Conservation (phyloP, 2,329 filamentous ascomycete species). For the Diaporthe ilicicola region DNA sequence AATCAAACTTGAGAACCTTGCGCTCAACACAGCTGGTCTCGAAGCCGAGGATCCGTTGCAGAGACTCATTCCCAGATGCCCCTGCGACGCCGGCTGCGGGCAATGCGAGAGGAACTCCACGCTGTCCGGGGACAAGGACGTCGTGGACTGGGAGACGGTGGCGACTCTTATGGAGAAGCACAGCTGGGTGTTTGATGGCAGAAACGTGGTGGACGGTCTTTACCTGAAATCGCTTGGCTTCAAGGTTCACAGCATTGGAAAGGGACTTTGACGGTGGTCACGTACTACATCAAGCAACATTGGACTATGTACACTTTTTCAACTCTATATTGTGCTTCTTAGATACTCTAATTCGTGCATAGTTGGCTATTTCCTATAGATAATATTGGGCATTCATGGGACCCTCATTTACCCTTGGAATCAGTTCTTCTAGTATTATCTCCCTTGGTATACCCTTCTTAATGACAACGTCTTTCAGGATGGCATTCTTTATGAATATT, state of each 20-base stretch:
- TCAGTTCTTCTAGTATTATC: too few relatives aligned
- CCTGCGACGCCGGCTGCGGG: slow-evolving; percentile 23
- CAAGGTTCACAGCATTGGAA: slow-evolving; percentile 34
- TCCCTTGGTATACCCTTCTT: too few relatives aligned
- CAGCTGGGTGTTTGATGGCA: slow-evolving; percentile 34
- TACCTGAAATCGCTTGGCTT: slow-evolving; percentile 33
- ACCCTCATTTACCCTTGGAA: too few relatives aligned
- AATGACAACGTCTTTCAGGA: too few relatives aligned
- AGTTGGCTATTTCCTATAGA: background rate
- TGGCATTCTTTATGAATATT: too few relatives aligned
- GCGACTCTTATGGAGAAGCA: slow-evolving; percentile 32
- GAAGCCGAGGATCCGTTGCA: slow-evolving; percentile 37
- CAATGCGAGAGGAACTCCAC: slow-evolving; percentile 26
- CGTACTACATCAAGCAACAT: too few relatives aligned
- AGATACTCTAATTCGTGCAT: background rate
- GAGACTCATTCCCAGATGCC: slow-evolving; percentile 24
- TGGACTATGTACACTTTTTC: background rate
- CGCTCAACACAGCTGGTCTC: slow-evolving; percentile 7
- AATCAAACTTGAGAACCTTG: slow-evolving; percentile 38
- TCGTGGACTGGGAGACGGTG: slow-evolving; percentile 32
- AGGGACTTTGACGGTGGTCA: slow-evolving; percentile 19
- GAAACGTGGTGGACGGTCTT: slow-evolving; percentile 30
- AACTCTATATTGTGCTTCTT: background rate
- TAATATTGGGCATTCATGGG: background rate
- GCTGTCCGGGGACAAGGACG: slow-evolving; percentile 26